Percentiles rank a stretch among this genome's conserved stretches.
Conservation (phyloP, 139 green algal species). For the Asterochloris sp. region DNA sequence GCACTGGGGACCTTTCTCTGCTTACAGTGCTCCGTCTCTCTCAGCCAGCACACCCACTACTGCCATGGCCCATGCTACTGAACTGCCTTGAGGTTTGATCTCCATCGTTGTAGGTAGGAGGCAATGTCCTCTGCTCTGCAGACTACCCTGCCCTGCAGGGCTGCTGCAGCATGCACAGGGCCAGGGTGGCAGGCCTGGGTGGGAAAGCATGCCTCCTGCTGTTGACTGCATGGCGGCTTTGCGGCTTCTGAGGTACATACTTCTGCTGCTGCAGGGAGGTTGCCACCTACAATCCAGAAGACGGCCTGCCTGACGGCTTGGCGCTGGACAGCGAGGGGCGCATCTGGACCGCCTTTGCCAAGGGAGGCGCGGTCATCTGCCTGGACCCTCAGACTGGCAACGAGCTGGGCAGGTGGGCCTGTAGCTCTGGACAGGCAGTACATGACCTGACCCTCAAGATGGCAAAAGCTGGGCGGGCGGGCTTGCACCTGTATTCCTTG, state of each 20-base stretch:
- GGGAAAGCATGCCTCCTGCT: too few species aligned
- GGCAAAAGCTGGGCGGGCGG: not conserved
- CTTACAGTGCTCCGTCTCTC: not conserved
- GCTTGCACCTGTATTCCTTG: not conserved
- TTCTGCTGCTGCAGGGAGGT: too few species aligned
- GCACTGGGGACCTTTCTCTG: not conserved
- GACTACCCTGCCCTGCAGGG: too few species aligned
- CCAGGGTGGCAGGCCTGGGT: too few species aligned
- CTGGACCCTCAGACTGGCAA: conserved; percentile 4
- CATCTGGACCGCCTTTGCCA: conserved; percentile 10
- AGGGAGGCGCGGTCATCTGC: conserved; percentile 6
- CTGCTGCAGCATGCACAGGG: too few species aligned
- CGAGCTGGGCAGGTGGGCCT: conserved; percentile 6
- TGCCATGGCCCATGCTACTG: not conserved
- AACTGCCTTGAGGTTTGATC: not conserved
- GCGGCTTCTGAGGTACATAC: too few species aligned
- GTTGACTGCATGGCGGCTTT: too few species aligned
- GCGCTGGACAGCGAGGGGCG: conserved; percentile 8
- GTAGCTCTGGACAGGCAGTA: not conserved
- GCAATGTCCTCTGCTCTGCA: too few species aligned
- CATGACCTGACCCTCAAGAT: not conserved
- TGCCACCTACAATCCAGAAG: not conserved
- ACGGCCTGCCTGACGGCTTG: conserved; percentile 9
- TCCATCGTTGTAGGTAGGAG: too few species aligned
- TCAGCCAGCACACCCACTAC: not conserved